Percentiles rank a stretch among this genome's conserved stretches.
phyloP scores from a whole-genome alignment of 2,329 filamentous ascomycete species.

The Phoma herbarum region DNA sequence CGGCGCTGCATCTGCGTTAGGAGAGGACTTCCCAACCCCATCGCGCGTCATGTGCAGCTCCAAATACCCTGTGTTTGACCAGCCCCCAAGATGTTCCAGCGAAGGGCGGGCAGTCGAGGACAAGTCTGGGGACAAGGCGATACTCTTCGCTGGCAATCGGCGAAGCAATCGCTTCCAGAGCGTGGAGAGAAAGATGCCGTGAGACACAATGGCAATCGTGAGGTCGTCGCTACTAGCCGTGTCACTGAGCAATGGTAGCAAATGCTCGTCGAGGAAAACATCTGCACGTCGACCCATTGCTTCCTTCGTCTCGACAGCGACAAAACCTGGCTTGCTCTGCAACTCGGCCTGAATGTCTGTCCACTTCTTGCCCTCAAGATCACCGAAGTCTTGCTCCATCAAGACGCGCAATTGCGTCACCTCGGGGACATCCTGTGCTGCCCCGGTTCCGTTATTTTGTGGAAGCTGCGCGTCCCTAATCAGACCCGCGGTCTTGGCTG shows the following conservation, averaged over 20 bases:
- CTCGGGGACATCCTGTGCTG: slow-evolving; percentile 26
- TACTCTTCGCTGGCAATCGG: slow-evolving; percentile 60
- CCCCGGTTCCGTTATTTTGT: neutral
- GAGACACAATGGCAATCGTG: slow-evolving; percentile 75
- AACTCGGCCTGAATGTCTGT: slow-evolving; percentile 52
- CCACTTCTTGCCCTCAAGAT: slow-evolving; percentile 71
- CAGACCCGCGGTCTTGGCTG: slow-evolving; percentile 73
- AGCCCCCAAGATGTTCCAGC: slow-evolving; percentile 65
- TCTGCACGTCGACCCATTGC: slow-evolving; percentile 72
- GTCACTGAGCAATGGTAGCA: slow-evolving; percentile 65
- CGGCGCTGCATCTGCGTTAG: neutral
- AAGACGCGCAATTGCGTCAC: slow-evolving; percentile 53
- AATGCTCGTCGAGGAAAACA: slow-evolving; percentile 70
- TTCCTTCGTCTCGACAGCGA: slow-evolving; percentile 72
- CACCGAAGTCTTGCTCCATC: slow-evolving; percentile 79
- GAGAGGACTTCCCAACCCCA: neutral
- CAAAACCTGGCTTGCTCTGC: slow-evolving; percentile 55
- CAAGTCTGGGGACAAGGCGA: slow-evolving; percentile 57
- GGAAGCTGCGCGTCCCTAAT: slow-evolving; percentile 65
- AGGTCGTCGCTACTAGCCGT: slow-evolving; percentile 38
- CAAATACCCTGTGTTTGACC: slow-evolving; percentile 73
- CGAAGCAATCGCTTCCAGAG: slow-evolving; percentile 71
- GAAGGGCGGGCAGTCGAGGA: slow-evolving; percentile 51
- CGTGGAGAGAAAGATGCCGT: slow-evolving; percentile 80
- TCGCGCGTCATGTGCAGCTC: slow-evolving; percentile 53